Base-by-base conservation (phyloP, 2,329 filamentous ascomycete species). In the Pestalotiopsis sp. region DNA sequence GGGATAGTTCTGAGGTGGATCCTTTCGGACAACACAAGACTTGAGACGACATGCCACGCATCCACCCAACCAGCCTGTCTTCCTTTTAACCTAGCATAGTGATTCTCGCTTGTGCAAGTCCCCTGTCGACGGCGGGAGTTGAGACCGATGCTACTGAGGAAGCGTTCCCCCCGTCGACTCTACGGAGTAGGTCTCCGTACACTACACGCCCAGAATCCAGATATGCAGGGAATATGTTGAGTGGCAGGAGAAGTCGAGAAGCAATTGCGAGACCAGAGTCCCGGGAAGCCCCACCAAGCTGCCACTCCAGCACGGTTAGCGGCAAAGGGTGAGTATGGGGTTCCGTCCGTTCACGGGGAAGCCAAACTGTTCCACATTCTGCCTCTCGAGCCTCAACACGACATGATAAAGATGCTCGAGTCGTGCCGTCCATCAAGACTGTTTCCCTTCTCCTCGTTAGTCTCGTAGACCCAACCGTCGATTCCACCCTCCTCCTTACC, bases 381-480 rank as follows among this genome's bases (percentile, higher is more conserved):
- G 26, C 48, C n/a, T 65, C 48, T n/a, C 26, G 61, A 65, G 48
- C 40, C 14, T 58, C 44, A 55, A 62, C 30, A 35, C 30, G 30
- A 55, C 57, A 44, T 66, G 44, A 62, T 68, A 62, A 52, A 68
- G 67, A 68, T 66, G 59, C 40, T 30, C 63, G 67, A 62, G 58
- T 44, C 60, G 64, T 68, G 71, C 70, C 44, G 26, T 39, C n/a
- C 38, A 68, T 70, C 67, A 17, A 13, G 9, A 35, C 68, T 68
- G 70, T 68, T 61, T 39, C 68, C 70, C 67, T 71, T 67, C 68
- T 70, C 72, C 69, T 66, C 69, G 68, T 58, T 56, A 74, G 73
- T 75, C 76, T 75, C 74, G 68, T 72, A 73, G 74, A 75, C 72
- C 72, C 44, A 52, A 52, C 44, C 73, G 72, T 75, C 67, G 61